phyloP scores from a whole-genome alignment of 371 early-diverging fungal species.

The Batrachochytrium dendrobatidis region DNA sequence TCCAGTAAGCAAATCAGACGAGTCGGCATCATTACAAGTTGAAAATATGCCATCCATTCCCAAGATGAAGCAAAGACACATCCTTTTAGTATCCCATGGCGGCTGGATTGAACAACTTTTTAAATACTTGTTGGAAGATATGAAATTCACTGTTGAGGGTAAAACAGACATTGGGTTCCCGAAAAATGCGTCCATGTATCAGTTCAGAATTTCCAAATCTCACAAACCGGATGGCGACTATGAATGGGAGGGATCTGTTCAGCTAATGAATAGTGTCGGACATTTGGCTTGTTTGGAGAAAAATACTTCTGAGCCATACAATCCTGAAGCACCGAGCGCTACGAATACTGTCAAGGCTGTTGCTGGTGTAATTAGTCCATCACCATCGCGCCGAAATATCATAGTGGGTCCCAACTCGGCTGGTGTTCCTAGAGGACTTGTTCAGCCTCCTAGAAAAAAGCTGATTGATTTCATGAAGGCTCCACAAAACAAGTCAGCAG shows the following conservation, averaged over 20 bases:
- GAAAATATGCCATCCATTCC: neutral
- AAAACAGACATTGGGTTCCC: conserved; percentile 29
- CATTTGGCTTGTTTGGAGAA: conserved; percentile 22
- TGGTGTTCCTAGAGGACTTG: too few species aligned
- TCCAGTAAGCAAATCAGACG: too few species aligned
- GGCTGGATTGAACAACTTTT: conserved; percentile 31
- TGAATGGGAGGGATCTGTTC: conserved; percentile 33
- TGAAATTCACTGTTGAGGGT: conserved; percentile 17
- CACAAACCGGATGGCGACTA: conserved; percentile 25
- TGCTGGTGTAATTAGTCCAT: conserved; percentile 3
- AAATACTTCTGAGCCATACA: neutral
- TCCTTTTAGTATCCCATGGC: conserved; percentile 42
- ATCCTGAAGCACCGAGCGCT: neutral
- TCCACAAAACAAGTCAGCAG: too few species aligned
- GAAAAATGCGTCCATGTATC: conserved; percentile 29
- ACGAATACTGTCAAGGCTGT: neutral
- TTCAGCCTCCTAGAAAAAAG: too few species aligned
- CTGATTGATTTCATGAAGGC: too few species aligned
- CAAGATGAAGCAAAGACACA: conserved; percentile 9
- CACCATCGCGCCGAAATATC: neutral
- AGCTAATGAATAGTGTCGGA: conserved; percentile 27
- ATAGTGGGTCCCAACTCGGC: conserved; percentile 2
- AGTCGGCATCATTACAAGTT: too few species aligned
- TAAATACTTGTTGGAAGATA: conserved; percentile 30
- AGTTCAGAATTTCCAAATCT: conserved; percentile 23